Conservation (phyloP, 2,329 filamentous ascomycete species). For the Podosphaera aphanis region DNA sequence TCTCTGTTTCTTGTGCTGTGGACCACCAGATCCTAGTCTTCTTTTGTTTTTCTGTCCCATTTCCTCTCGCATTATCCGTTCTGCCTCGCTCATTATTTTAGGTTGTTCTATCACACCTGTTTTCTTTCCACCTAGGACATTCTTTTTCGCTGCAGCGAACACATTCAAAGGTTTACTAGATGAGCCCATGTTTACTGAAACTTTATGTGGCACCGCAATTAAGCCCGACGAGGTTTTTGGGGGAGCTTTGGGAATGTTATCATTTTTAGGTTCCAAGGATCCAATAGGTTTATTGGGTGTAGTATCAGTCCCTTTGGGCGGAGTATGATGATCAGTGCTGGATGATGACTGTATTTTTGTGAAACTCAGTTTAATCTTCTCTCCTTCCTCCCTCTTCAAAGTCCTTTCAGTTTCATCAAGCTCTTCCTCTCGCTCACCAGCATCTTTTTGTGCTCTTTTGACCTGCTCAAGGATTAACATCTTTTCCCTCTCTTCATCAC, state of each 20-base stretch:
- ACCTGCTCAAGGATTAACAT: conserved; percentile 68
- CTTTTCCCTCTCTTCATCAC: conserved; percentile 76
- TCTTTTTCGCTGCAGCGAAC: conserved; percentile 45
- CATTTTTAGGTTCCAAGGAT: background rate
- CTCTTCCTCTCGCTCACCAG: conserved; percentile 22
- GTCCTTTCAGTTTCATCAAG: conserved; percentile 22
- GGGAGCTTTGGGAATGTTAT: background rate
- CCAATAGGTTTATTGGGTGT: background rate
- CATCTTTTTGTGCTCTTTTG: conserved; percentile 42
- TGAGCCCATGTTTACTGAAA: conserved; percentile 17
- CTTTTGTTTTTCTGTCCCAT: conserved; percentile 44
- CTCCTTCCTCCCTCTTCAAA: conserved; percentile 41
- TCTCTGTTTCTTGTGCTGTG: conserved; percentile 32
- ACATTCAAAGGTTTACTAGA: conserved; percentile 56
- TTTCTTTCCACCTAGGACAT: conserved; percentile 46
- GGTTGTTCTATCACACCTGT: conserved; percentile 30
- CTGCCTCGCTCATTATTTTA: conserved; percentile 72
- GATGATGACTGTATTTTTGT: conserved; percentile 18
- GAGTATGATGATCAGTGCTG: background rate
- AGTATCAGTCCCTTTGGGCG: background rate
- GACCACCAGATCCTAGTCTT: conserved; percentile 24
- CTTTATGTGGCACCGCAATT: conserved; percentile 12
- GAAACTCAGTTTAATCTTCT: conserved; percentile 52
- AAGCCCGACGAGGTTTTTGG: background rate
- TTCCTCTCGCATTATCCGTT: conserved; percentile 74